A percentile compares a stretch with the other conserved stretches of the same genome.
phyloP scores from a whole-genome alignment of 257 asterid species.

The Nicotiana obtusifolia region DNA sequence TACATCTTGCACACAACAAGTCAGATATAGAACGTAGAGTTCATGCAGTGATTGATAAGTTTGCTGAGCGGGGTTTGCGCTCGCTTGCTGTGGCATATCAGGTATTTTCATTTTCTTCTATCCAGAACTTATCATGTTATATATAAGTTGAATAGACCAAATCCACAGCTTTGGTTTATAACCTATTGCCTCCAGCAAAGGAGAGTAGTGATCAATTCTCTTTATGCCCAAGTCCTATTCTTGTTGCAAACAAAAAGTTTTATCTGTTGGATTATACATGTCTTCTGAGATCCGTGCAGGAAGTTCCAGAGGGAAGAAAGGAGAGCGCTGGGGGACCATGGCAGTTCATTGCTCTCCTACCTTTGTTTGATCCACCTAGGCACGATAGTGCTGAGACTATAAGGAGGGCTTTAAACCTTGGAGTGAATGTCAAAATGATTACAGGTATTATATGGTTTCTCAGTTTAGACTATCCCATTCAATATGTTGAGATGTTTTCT shows the following conservation, averaged over 20 bases:
- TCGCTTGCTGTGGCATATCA: conserved; percentile 94
- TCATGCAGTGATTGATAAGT: conserved; percentile 75
- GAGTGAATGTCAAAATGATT: conserved; percentile 92
- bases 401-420: conserved; percentile 77
- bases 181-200: neutral
- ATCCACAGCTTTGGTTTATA: neutral
- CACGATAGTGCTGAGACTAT: conserved; percentile 95
- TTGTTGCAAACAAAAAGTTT: neutral
- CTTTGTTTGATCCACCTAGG: conserved; percentile 93
- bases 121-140: conserved; percentile 8
- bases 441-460: conserved; percentile 38
- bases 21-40: conserved; percentile 79
- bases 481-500: neutral
- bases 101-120: conserved; percentile 29
- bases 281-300: conserved; percentile 35
- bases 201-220: neutral
- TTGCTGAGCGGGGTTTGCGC: conserved; percentile 86
- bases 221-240: neutral
- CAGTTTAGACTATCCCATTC: neutral
- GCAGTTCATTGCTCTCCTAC: conserved; percentile 89
- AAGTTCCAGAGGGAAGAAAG: conserved; percentile 77
- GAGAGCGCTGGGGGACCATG: conserved; percentile 91
- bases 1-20: conserved; percentile 70
- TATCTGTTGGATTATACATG: neutral
- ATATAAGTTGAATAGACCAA: neutral